Evolutionary conservation across 768 basidiomycete species (phyloP).

Genomic region (Suillus occidentalis): DNA sequence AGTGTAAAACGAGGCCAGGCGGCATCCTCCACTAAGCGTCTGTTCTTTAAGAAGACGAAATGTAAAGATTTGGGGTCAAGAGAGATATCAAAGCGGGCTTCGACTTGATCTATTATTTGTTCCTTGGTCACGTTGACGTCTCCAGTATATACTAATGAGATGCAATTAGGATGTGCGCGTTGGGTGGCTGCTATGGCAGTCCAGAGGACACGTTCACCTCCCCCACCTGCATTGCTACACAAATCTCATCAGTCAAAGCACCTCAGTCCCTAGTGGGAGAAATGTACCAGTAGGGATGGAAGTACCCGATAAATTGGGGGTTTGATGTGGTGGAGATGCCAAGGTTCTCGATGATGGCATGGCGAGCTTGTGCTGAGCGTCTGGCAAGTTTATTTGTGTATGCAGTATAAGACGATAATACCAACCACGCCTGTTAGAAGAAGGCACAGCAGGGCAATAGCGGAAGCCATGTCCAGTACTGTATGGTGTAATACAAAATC

Average conservation of each 20-base stretch:
- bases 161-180: slow-evolving; percentile 56
- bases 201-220: slow-evolving; percentile 96
- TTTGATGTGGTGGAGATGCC: slow-evolving; percentile 7
- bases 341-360: slow-evolving; percentile 21
- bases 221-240: slow-evolving; percentile 89
- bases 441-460: slow-evolving; percentile 16
- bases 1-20: slow-evolving; percentile 92
- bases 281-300: slow-evolving; percentile 93
- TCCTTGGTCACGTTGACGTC: slow-evolving; percentile 80
- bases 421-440: slow-evolving; percentile 12
- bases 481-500: background rate
- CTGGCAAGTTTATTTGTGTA: slow-evolving; percentile 26
- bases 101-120: slow-evolving; percentile 76
- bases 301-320: slow-evolving; percentile 69
- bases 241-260: slow-evolving; percentile 34
- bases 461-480: background rate
- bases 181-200: slow-evolving; percentile 81
- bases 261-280: background rate
- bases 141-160: slow-evolving; percentile 87
- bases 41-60: slow-evolving; percentile 77
- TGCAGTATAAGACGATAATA: slow-evolving; percentile 20
- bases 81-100: slow-evolving; percentile 82
- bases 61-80: slow-evolving; percentile 65
- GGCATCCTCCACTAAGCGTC: slow-evolving; percentile 74
- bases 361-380: slow-evolving; percentile 22